Percentiles rank a stretch among this genome's conserved stretches.
Conservation (phyloP, 805 yeast genomes). For the Tetrapisispora phaffii region DNA sequence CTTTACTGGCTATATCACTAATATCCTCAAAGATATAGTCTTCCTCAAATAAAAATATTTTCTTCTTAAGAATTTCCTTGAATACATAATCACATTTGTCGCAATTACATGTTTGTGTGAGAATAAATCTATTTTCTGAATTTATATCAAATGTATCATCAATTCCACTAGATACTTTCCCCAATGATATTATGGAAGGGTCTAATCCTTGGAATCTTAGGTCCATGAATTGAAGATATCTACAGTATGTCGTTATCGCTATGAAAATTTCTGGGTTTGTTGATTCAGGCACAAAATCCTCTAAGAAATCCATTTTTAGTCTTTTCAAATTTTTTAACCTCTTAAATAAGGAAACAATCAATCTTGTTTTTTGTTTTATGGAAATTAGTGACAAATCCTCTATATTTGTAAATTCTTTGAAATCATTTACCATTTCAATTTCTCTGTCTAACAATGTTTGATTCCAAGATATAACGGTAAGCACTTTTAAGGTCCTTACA, state of each 20-base stretch:
- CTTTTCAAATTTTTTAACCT: constrained; percentile 27
- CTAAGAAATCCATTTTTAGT: constrained; percentile 33
- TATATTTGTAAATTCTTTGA: constrained; percentile 29
- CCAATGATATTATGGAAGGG: constrained; percentile 26
- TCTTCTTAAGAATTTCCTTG: constrained; percentile 27
- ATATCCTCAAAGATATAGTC: constrained; percentile 22
- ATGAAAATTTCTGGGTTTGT: constrained; percentile 28
- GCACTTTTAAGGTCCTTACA: constrained; percentile 26
- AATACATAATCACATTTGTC: constrained; percentile 23
- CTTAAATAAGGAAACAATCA: constrained; percentile 27
- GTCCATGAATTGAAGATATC: constrained; percentile 32
- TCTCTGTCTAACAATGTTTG: constrained; percentile 29
- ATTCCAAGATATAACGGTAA: constrained; percentile 37
- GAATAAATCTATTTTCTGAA: constrained; percentile 14
- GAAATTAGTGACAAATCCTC: constrained; percentile 36
- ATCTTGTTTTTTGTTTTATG: constrained; percentile 28
- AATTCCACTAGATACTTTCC: constrained; percentile 5
- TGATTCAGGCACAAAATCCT: constrained; percentile 28
- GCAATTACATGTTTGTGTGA: constrained; percentile 28
- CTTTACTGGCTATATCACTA: constrained; percentile 27
- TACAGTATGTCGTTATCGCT: constrained; percentile 28
- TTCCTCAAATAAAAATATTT: constrained; percentile 26
- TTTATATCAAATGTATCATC: neutral
- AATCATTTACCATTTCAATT: constrained; percentile 30
- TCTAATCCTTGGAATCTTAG: constrained; percentile 30